A percentile compares a stretch with the other conserved stretches of the same genome.
Conservation (phyloP, 1,284 basidiomycete genomes). For the Laetiporus sulphureus region DNA sequence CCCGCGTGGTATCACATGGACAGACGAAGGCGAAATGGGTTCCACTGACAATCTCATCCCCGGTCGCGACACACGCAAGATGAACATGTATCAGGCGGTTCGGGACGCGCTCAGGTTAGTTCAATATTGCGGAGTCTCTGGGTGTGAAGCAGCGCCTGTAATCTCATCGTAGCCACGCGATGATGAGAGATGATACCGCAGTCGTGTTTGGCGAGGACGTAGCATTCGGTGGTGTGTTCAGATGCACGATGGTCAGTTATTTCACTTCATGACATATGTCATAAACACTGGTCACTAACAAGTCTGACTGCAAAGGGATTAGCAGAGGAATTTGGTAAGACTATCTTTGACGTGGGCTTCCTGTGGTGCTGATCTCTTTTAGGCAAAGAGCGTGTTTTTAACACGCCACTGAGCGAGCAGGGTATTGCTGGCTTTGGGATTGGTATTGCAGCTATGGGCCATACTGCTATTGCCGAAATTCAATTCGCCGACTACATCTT, state of each 20-base stretch:
- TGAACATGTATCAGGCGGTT: slow-evolving; percentile 89
- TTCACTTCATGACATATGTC: too few species aligned
- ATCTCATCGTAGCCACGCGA: slow-evolving; percentile 57
- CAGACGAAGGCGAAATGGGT: slow-evolving; percentile 48
- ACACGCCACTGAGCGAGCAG: slow-evolving; percentile 90
- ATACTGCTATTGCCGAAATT: slow-evolving; percentile 92
- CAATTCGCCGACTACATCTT: slow-evolving; percentile 86
- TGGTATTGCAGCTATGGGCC: slow-evolving; percentile 88
- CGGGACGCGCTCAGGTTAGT: slow-evolving; percentile 78
- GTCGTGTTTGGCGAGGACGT: slow-evolving; percentile 94
- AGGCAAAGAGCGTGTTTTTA: slow-evolving; percentile 92
- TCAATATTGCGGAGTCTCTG: too few species aligned
- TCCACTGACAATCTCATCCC: slow-evolving; percentile 46
- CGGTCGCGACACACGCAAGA: slow-evolving; percentile 80
- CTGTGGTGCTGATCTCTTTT: not conserved
- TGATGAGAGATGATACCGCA: slow-evolving; percentile 81
- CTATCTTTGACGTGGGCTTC: too few species aligned
- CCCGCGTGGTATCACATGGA: slow-evolving; percentile 66
- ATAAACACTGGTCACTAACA: slow-evolving; percentile 1
- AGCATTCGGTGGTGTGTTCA: slow-evolving; percentile 90
- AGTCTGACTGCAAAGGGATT: slow-evolving; percentile 81
- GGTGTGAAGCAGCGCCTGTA: too few species aligned
- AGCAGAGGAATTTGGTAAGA: slow-evolving; percentile 87
- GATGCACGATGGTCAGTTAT: slow-evolving; percentile 68
- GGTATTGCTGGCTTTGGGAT: slow-evolving; percentile 95